phyloP scores from a whole-genome alignment of 2,329 filamentous ascomycete species.

The Fusarium chlamydosporum region DNA sequence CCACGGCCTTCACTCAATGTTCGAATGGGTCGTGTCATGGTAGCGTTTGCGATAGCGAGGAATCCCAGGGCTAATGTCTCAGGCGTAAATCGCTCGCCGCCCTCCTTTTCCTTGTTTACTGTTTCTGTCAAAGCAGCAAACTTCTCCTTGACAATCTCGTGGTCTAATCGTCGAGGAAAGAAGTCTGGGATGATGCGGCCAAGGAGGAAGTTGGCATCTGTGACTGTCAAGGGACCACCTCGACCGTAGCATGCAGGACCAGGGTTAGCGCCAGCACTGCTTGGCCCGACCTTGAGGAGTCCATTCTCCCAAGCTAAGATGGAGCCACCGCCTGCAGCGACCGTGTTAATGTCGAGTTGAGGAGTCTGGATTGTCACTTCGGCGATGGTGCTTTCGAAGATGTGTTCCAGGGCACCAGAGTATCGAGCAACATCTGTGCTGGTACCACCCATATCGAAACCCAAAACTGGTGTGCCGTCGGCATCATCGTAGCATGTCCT shows the following conservation, averaged over 20 bases:
- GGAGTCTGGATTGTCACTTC: constrained; percentile 79
- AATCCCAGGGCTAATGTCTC: constrained; percentile 74
- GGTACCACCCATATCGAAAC: constrained; percentile 67
- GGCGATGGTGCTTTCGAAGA: constrained; percentile 79
- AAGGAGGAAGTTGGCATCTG: constrained; percentile 78
- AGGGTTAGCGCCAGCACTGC: constrained; percentile 79
- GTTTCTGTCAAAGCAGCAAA: constrained; percentile 58
- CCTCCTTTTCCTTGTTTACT: constrained; percentile 48
- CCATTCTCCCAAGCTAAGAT: constrained; percentile 77
- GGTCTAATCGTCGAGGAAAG: constrained; percentile 69
- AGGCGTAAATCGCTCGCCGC: constrained; percentile 31
- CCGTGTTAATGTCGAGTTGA: constrained; percentile 82
- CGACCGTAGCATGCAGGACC: constrained; percentile 81
- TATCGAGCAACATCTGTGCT: constrained; percentile 80
- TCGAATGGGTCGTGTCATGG: constrained; percentile 79
- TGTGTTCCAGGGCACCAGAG: constrained; percentile 77
- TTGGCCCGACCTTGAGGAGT: constrained; percentile 78
- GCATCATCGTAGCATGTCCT: constrained; percentile 48
- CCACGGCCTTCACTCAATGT: constrained; percentile 51
- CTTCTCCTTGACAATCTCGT: constrained; percentile 56
- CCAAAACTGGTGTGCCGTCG: constrained; percentile 47
- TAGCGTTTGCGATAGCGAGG: constrained; percentile 79
- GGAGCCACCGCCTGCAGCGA: constrained; percentile 66
- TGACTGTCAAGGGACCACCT: constrained; percentile 78
- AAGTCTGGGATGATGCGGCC: constrained; percentile 71